Conservation (phyloP, 805 yeast species). For the Suhomyces emberorum region DNA sequence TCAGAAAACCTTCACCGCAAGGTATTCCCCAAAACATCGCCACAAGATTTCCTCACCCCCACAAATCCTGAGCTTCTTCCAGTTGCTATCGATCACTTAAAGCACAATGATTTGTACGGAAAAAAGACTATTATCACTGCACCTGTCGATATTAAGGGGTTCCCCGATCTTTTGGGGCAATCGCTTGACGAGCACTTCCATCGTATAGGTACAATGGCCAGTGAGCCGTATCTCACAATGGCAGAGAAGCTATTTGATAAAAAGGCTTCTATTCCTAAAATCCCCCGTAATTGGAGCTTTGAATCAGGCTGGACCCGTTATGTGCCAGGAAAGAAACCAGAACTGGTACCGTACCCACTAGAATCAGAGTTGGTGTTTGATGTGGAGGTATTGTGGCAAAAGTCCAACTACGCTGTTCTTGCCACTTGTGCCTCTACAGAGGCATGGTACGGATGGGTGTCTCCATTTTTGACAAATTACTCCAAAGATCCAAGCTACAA, state of each 20-base stretch:
- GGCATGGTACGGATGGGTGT: conserved; percentile 95
- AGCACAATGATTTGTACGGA: conserved; percentile 65
- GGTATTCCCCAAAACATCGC: conserved; percentile 48
- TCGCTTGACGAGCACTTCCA: conserved; percentile 83
- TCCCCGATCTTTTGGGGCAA: conserved; percentile 77
- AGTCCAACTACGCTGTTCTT: conserved; percentile 69
- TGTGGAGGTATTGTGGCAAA: conserved; percentile 79
- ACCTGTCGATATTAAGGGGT: conserved; percentile 53
- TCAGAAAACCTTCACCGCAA: conserved; percentile 56
- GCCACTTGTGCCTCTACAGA: conserved; percentile 73
- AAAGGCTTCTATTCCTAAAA: conserved; percentile 26
- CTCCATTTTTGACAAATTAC: conserved; percentile 71
- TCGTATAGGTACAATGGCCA: conserved; percentile 55
- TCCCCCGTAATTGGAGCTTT: conserved; percentile 54
- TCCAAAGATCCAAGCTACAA: conserved; percentile 28
- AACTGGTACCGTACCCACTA: conserved; percentile 60
- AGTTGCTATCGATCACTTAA: conserved; percentile 59
- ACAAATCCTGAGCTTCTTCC: conserved; percentile 32
- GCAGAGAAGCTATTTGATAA: conserved; percentile 41
- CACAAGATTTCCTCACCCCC: conserved; percentile 24
- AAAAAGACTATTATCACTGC: conserved; percentile 61
- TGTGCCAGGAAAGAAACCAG: conserved; percentile 50
- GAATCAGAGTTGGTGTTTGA: conserved; percentile 81
- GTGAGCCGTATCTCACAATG: conserved; percentile 58
- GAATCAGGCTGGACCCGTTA: conserved; percentile 83